Conservation (phyloP, 2,329 filamentous ascomycete species). For the Beauveria pseudobassiana region DNA sequence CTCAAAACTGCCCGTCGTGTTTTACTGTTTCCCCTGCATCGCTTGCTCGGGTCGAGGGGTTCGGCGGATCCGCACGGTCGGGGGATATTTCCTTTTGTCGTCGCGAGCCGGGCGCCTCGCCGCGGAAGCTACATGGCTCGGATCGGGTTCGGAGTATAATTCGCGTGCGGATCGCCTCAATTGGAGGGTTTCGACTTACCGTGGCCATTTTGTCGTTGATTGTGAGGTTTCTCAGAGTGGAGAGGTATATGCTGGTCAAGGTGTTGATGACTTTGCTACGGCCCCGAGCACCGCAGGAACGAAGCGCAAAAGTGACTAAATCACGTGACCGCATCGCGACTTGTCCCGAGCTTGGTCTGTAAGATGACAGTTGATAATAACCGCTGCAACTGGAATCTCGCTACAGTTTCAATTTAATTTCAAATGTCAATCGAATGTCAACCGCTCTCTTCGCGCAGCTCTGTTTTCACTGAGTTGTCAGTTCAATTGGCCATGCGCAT, state of each 20-base stretch:
- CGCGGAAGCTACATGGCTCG: not conserved
- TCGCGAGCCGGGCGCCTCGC: not conserved
- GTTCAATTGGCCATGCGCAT: not conserved
- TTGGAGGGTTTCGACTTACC: slow-evolving; percentile 45
- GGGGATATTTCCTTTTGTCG: not conserved
- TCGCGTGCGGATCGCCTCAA: slow-evolving; percentile 16
- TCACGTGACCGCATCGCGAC: slow-evolving; percentile 12
- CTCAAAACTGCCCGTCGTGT: not conserved
- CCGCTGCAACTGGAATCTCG: too few relatives aligned
- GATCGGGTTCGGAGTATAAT: not conserved
- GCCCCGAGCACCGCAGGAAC: slow-evolving; percentile 22
- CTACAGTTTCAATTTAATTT: too few relatives aligned
- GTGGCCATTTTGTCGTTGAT: slow-evolving; percentile 56
- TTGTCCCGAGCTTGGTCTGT: slow-evolving; percentile 1
- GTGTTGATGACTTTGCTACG: slow-evolving; percentile 40
- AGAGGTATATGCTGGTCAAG: slow-evolving; percentile 39
- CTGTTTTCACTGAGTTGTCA: too few relatives aligned
- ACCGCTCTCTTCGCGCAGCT: not conserved
- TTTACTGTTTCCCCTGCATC: not conserved
- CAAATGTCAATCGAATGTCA: too few relatives aligned
- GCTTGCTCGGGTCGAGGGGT: slow-evolving; percentile 5
- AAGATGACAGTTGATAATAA: not conserved
- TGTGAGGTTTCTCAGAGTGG: slow-evolving; percentile 40
- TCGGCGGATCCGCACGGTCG: slow-evolving; percentile 13
- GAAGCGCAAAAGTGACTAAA: slow-evolving; percentile 4